Evolutionary conservation across 371 early-diverging fungal species (phyloP).

Genomic region (Mucor sp.): DNA sequence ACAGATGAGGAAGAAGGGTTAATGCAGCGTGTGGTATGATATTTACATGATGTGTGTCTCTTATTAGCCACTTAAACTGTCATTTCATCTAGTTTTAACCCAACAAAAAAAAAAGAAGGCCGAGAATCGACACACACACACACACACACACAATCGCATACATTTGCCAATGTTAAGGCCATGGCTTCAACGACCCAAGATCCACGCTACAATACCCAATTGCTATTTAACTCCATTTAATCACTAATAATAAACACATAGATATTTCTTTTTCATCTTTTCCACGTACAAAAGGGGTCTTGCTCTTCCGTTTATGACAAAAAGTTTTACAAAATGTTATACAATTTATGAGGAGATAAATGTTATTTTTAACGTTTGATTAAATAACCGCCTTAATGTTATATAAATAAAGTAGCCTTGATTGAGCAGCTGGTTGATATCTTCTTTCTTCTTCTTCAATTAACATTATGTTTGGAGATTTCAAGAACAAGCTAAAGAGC

Average conservation of each 20-base stretch:
- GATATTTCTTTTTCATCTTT: background rate
- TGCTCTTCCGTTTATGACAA: background rate
- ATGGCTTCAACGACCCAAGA: background rate
- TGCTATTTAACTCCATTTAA: background rate
- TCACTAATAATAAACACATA: background rate
- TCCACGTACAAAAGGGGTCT: background rate
- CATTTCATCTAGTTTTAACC: conserved; percentile 1
- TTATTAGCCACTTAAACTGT: background rate
- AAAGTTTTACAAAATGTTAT: background rate
- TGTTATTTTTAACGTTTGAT: background rate
- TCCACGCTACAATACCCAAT: background rate
- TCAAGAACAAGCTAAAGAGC: conserved; percentile 20
- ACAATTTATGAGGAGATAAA: conserved; percentile 1
- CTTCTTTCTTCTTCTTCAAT: background rate
- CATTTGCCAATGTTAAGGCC: background rate
- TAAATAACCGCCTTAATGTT: conserved; percentile 6
- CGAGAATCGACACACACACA: background rate
- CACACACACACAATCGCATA: no score
- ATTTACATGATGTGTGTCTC: background rate
- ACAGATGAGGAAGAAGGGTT: conserved; percentile 16
- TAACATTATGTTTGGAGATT: conserved; percentile 5
- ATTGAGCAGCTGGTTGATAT: background rate
- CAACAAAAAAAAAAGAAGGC: background rate
- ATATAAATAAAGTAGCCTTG: conserved; percentile 1
- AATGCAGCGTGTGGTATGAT: conserved; percentile 14